These are phyloP conservation scores for Hyphopichia fennica DNA, from an alignment of 1,139 yeast genomes.

Conservation along the genomic window DNA sequence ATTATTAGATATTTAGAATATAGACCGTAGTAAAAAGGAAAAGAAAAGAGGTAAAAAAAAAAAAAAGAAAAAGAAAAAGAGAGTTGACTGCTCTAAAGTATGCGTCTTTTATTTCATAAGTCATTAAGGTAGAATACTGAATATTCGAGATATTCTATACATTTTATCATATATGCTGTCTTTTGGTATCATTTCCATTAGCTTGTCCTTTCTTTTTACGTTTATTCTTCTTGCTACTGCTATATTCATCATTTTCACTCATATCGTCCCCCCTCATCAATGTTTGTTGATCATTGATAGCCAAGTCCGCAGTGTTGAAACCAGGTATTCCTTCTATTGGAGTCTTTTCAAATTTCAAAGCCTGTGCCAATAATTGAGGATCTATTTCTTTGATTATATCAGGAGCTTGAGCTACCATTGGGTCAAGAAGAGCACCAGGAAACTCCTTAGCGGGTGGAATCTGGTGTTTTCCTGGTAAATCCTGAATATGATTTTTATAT, in stretches of 20 bases:
- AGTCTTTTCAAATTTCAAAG: slow-evolving; percentile 65
- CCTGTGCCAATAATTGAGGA: slow-evolving; percentile 46
- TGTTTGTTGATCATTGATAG: slow-evolving; percentile 54
- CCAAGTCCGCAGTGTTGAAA: slow-evolving; percentile 68
- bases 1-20: not conserved
- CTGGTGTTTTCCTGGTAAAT: slow-evolving; percentile 78
- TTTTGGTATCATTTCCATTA: slow-evolving; percentile 33
- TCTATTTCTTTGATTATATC: slow-evolving; percentile 52
- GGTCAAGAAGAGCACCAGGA: slow-evolving; percentile 53
- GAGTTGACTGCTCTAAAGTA: not conserved
- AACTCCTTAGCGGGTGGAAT: slow-evolving; percentile 59
- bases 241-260: slow-evolving; percentile 37
- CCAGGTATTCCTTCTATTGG: slow-evolving; percentile 78
- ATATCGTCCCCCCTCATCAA: slow-evolving; percentile 46
- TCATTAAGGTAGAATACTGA: not conserved
- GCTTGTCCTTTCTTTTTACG: slow-evolving; percentile 32
- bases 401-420: slow-evolving; percentile 39
- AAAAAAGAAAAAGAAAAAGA: not conserved
- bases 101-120: not conserved
- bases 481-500: slow-evolving; percentile 86
- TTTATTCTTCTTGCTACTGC: slow-evolving; percentile 29
- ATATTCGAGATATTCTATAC: no score
- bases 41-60: not conserved
- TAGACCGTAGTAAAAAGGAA: no score
- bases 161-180: slow-evolving; percentile 43